Evolutionary conservation across 1,139 yeast genomes (phyloP), one percentile per base, ranked within the genome.

Genomic region (Yamadazyma aaseri): DNA sequence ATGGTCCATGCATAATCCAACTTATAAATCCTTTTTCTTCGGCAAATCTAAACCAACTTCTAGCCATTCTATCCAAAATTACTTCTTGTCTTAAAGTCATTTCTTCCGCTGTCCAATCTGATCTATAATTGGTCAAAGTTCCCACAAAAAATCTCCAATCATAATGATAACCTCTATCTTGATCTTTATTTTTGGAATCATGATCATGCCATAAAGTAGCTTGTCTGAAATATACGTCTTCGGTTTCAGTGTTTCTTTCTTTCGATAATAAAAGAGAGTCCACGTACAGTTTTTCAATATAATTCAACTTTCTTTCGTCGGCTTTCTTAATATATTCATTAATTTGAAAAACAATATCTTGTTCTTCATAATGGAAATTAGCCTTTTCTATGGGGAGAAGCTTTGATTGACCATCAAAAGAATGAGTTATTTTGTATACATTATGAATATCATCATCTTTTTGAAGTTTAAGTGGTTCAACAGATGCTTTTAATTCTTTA

Each of bases 71-170:
- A 29, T 57, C 60, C 28, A 58, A 45, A 10, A 58, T 56, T 16
- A 55, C 51, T 34, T 46, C 48, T 32, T 51, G 51, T 34, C 56
- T 44, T n/a, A 44, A 38, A 18, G 42, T 41, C 20, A 47, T 39
- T 29, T 53, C 57, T 24, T 44, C 45, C 4, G 41, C 33, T 11
- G 40, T 47, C 58, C 58, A 52, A 2, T 50, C 54, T 12, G 27
- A 17, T 23, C 38, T 38, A 17, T 43, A 38, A 30, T 50, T 45
- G 16, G 34, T 40, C 29, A 51, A 45, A 16, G 53, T 53, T 6
- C 83, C 81, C 41, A 71, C 70, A 59, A 79, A 84, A 47, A 84
- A 84, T 35, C 89, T 63, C 75, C 79, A 77, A 54, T 84, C 90
- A 50, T 81, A 80, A 53, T 83, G 92, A 36, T 63, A 71, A 5